Base-by-base conservation (phyloP, 2,329 filamentous ascomycete species). In the Metarhizium sp. region DNA sequence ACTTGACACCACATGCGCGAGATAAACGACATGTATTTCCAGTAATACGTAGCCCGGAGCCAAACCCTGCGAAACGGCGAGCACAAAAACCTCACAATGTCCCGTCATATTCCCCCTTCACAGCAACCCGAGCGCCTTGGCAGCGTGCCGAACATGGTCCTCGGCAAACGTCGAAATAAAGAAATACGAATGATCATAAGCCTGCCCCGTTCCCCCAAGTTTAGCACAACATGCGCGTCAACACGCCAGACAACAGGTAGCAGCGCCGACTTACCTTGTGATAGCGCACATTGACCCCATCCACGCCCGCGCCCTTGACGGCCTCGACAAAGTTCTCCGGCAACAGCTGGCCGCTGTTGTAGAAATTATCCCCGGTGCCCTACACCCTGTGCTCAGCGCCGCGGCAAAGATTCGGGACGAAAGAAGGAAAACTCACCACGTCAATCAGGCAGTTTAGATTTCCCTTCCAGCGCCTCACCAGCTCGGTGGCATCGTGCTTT, bases 111-210 rank as follows among this genome's bases (percentile, higher is more conserved):
- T 61, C 67, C 58, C 66, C 42, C 42, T 20, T 6, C 60, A 71
- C 59, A 69, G 57, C 7, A 73, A 64, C 20, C 68, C 69, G 55
- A 96, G 75, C 68, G 90, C 86, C 78, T 94, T 96, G 61, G 92
- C 92, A 58, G 91, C 91, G 74, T 95, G 90, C 65, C 90, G 86
- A 62, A 97, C 81, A 72, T 99, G 94, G 64, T 97, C 92, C 66
- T 89, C 86, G 47, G 87, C 82, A 69, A 99, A 99, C 16, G 84
- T 85, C 40, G 92, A 86, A 78, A 99, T 95, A 73, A 96, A 96
- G 74, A 85, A 99, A 76, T 99, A 99, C 59, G 90, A 95, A 75
- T 99, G 94, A 71, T 99, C 94, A 68, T 99, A 97, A 59, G 85
- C 91, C 74, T 88, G 67, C 5, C 5, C 18, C 6, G 6, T 34